These are phyloP conservation scores for Ramaria sp. DNA, from an alignment of 768 basidiomycete species.

Conservation along the genomic window DNA sequence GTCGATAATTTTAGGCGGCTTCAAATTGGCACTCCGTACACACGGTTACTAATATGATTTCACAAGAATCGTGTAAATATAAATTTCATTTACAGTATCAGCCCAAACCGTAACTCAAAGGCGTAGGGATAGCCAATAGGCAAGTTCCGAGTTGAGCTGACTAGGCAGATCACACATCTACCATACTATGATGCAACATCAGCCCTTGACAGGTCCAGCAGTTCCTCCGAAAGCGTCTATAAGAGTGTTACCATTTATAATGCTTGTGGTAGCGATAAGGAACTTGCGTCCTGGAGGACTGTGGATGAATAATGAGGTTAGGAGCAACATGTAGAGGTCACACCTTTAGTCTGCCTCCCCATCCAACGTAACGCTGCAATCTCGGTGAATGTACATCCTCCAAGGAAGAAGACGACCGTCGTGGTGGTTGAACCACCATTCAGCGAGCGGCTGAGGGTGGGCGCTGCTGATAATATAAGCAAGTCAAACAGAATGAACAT, in stretches of 20 bases:
- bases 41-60: too few species aligned
- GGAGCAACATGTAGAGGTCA: constrained; percentile 10
- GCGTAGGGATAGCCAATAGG: too few species aligned
- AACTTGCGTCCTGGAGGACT: constrained; percentile 61
- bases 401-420: constrained; percentile 92
- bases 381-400: constrained; percentile 96
- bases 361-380: constrained; percentile 94
- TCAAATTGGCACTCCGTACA: too few species aligned
- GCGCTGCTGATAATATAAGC: background rate
- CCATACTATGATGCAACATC: too few species aligned
- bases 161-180: too few species aligned
- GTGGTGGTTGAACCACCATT: constrained; percentile 37
- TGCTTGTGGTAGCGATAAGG: constrained; percentile 85
- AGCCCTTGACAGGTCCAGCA: background rate
- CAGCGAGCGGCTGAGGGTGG: background rate
- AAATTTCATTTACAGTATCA: too few species aligned
- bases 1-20: background rate
- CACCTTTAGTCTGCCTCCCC: constrained; percentile 73
- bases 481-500: background rate
- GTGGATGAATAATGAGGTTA: background rate
- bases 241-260: constrained; percentile 54
- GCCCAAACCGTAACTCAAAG: too few species aligned
- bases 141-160: too few species aligned
- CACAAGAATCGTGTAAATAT: too few species aligned
- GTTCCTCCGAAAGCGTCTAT: constrained; percentile 12